Percentiles rank a stretch among this genome's conserved stretches.
Evolutionary conservation across 1,284 basidiomycete genomes (phyloP).

Genomic region (Pyrrhoderma lamaoense): DNA sequence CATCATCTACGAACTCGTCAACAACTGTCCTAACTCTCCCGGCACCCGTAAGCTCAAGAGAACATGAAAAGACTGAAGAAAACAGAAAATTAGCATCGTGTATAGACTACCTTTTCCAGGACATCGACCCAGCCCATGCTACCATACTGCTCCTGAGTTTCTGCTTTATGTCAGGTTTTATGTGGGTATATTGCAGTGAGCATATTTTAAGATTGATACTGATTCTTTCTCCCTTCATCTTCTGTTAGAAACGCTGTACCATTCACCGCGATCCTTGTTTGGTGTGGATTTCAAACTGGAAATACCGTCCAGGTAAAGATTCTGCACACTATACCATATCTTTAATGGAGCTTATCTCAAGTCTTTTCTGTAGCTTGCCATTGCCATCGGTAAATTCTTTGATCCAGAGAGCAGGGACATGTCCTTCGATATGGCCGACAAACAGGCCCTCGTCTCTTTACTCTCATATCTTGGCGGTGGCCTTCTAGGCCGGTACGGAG

Average conservation of each 20-base stretch:
- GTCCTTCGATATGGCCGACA: slow-evolving; percentile 68
- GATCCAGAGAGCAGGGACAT: slow-evolving; percentile 38
- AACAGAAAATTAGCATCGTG: neutral
- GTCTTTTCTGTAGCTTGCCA: slow-evolving; percentile 38
- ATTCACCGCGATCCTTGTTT: slow-evolving; percentile 77
- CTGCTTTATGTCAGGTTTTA: slow-evolving; percentile 84
- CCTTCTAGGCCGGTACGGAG: slow-evolving; percentile 62
- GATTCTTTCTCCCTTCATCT: neutral
- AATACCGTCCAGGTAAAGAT: slow-evolving; percentile 54
- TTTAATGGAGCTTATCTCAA: slow-evolving; percentile 23
- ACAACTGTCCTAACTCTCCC: too few relatives aligned
- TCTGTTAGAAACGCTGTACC: slow-evolving; percentile 55
- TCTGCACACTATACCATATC: neutral
- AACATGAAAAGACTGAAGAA: too few relatives aligned
- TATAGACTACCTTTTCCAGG: slow-evolving; percentile 30
- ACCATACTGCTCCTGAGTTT: slow-evolving; percentile 52
- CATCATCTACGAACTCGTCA: too few relatives aligned
- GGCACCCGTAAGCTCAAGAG: too few relatives aligned
- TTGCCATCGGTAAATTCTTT: slow-evolving; percentile 61
- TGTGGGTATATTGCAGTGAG: slow-evolving; percentile 42
- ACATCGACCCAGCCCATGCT: slow-evolving; percentile 56
- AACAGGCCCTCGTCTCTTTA: slow-evolving; percentile 73
- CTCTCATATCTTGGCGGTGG: slow-evolving; percentile 68
- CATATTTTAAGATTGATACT: neutral
- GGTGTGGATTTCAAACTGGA: slow-evolving; percentile 84